Percentiles rank a stretch among this genome's conserved stretches.
Conservation (phyloP, 2,329 filamentous ascomycete species). For the Phialophora macrospora region DNA sequence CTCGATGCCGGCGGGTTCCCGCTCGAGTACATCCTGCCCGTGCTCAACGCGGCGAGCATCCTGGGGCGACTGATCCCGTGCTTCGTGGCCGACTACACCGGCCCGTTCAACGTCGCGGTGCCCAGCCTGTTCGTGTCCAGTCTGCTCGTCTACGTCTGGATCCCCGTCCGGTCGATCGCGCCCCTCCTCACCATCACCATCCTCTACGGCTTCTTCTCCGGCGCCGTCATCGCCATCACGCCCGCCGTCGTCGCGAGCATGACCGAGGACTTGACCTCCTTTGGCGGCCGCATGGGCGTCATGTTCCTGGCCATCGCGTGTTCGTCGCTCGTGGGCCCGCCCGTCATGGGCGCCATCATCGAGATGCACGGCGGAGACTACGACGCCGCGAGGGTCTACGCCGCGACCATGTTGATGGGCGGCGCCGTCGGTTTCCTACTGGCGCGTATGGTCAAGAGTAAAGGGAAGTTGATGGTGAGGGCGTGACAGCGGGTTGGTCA, state of each 20-base stretch:
- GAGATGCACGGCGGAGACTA: slow-evolving; percentile 4
- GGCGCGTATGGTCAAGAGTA: not conserved
- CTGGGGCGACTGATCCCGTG: slow-evolving; percentile 43
- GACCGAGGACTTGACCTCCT: not conserved
- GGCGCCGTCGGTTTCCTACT: not conserved
- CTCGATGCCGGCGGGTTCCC: slow-evolving; percentile 39
- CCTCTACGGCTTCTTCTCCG: slow-evolving; percentile 72
- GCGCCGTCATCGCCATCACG: slow-evolving; percentile 54
- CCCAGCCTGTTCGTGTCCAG: slow-evolving; percentile 47
- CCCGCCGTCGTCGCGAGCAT: slow-evolving; percentile 64
- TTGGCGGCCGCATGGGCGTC: slow-evolving; percentile 14
- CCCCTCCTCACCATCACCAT: slow-evolving; percentile 67
- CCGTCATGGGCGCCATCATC: slow-evolving; percentile 3
- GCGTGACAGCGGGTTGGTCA: not conserved
- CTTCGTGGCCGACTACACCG: slow-evolving; percentile 41
- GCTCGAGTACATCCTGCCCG: slow-evolving; percentile 55
- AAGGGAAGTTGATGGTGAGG: not conserved
- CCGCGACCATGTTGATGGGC: not conserved
- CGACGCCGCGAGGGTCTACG: not conserved
- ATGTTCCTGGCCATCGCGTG: not conserved
- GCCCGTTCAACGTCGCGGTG: slow-evolving; percentile 38
- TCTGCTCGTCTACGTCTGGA: slow-evolving; percentile 61
- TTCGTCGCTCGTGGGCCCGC: slow-evolving; percentile 5
- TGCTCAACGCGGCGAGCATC: slow-evolving; percentile 56
- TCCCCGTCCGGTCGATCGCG: slow-evolving; percentile 57